These are phyloP conservation scores for Cornus kousa DNA, from an alignment of 148 eudicot species.

Conservation along the genomic window DNA sequence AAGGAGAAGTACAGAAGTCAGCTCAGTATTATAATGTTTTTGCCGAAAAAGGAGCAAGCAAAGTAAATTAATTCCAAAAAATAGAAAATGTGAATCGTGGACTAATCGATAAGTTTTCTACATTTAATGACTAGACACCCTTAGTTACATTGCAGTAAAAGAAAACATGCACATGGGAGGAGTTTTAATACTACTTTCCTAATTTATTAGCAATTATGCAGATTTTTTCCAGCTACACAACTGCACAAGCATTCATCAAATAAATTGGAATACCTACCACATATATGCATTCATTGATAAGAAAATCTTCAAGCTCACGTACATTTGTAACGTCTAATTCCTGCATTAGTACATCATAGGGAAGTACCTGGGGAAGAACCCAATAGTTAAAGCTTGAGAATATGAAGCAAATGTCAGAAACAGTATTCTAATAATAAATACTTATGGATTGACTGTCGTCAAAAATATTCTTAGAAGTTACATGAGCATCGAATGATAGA, in stretches of 20 bases:
- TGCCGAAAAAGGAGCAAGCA: background rate
- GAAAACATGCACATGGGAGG: background rate
- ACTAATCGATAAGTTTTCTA: no score
- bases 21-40: background rate
- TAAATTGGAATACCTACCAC: conserved; percentile 56
- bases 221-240: background rate
- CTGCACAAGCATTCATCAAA: background rate
- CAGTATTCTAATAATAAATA: no score
- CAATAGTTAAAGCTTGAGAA: conserved; percentile 13
- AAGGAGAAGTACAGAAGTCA: conserved; percentile 5
- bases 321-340: conserved; percentile 92
- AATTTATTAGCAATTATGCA: background rate
- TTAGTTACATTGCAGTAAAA: no score
- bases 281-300: conserved; percentile 97
- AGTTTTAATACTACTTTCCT: no score
- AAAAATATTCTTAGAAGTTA: background rate
- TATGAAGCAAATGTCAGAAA: background rate
- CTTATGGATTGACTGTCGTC: background rate
- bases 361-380: conserved; percentile 56
- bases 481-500: background rate
- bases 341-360: conserved; percentile 79
- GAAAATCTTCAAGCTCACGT: conserved; percentile 95
- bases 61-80: background rate
- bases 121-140: no score
- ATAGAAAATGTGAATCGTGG: background rate